phyloP scores from a whole-genome alignment of 176 grass and related monocot genomes.

The Pharus latifolius region DNA sequence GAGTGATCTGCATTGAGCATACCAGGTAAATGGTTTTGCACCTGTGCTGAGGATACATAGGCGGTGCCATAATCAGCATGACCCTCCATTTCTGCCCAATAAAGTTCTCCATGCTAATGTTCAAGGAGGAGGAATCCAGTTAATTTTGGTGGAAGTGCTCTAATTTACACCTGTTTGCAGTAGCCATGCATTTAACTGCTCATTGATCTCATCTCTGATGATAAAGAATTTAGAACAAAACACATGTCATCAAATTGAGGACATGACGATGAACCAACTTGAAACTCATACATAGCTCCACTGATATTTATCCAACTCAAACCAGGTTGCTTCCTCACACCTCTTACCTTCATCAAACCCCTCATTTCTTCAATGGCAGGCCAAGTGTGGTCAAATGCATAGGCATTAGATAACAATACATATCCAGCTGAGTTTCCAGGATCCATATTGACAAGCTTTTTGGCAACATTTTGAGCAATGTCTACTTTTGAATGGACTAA shows the following conservation, averaged over 20 bases:
- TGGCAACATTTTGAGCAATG: not conserved
- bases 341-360: not conserved
- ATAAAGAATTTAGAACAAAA: conserved; percentile 6
- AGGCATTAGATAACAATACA: conserved; percentile 14
- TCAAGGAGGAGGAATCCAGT: too few species aligned
- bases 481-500: conserved; percentile 11
- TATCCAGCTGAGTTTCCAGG: conserved; percentile 9
- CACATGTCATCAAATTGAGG: not conserved
- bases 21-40: conserved; percentile 91
- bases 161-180: too few species aligned
- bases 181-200: not conserved
- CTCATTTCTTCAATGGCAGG: not conserved
- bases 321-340: conserved; percentile 6
- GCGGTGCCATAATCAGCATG: conserved; percentile 23
- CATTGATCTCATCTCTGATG: not conserved
- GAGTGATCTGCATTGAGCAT: too few species aligned
- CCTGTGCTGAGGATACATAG: conserved; percentile 67
- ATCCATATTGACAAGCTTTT: not conserved
- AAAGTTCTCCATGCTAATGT: not conserved
- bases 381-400: conserved; percentile 5
- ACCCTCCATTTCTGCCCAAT: conserved; percentile 23
- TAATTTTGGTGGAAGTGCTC: too few species aligned
- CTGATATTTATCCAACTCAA: conserved; percentile 4
- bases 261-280: not conserved
- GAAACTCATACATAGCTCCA: conserved; percentile 4